Conservation (phyloP, 2,329 filamentous ascomycete species). For the Lecanoromycetidae sp. region DNA sequence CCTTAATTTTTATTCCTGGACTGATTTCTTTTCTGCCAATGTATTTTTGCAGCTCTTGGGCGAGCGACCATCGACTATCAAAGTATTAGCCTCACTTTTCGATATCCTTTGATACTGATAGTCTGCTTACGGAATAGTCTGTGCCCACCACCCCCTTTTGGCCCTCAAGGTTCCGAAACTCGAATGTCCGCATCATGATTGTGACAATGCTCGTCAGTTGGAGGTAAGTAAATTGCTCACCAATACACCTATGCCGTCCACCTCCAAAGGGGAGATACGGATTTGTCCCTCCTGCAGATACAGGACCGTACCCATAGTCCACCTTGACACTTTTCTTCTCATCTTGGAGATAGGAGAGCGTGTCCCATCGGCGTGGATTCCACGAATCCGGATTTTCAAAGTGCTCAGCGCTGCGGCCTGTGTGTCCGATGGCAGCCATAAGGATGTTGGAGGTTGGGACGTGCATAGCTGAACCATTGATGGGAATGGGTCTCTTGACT, state of each 20-base stretch:
- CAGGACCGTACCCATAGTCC: constrained; percentile 86
- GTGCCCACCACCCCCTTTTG: constrained; percentile 51
- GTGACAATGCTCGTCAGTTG: constrained; percentile 79
- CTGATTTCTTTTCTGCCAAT: too few relatives aligned
- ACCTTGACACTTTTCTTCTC: constrained; percentile 78
- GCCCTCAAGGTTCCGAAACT: constrained; percentile 64
- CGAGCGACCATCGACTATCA: too few relatives aligned
- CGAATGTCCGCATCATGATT: constrained; percentile 64
- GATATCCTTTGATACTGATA: too few relatives aligned
- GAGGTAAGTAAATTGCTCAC: constrained; percentile 89
- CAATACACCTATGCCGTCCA: constrained; percentile 85
- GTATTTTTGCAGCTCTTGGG: too few relatives aligned
- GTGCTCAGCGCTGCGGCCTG: constrained; percentile 56
- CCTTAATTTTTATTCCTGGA: too few relatives aligned
- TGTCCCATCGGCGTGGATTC: constrained; percentile 86
- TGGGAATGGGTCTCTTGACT: constrained; percentile 75
- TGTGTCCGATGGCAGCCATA: constrained; percentile 73
- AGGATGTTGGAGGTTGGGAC: constrained; percentile 70
- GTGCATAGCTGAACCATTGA: constrained; percentile 70
- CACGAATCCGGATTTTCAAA: constrained; percentile 74
- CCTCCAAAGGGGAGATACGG: constrained; percentile 92
- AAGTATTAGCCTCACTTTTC: too few relatives aligned
- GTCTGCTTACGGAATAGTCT: too few relatives aligned
- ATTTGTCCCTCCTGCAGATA: constrained; percentile 78
- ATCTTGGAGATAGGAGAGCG: constrained; percentile 47